Evolutionary conservation across 495 filamentous ascomycete genomes (phyloP).

Genomic region (Penicillium ucsense): DNA sequence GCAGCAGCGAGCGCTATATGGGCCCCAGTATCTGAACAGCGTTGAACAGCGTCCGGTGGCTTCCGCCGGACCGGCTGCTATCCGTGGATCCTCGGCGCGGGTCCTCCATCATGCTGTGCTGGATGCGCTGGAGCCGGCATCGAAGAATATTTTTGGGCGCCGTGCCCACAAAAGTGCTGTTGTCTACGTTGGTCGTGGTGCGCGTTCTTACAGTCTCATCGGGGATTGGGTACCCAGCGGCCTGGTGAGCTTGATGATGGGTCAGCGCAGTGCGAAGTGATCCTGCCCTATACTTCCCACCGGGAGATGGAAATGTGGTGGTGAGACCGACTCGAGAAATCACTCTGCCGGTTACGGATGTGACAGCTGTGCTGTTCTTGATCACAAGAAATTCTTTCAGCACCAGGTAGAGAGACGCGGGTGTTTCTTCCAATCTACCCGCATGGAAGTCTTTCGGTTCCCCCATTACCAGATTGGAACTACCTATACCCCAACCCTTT

Average conservation of each 20-base stretch:
- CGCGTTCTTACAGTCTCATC: slow-evolving; percentile 71
- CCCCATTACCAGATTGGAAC: too few relatives aligned
- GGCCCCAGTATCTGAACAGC: slow-evolving; percentile 33
- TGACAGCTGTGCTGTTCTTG: too few relatives aligned
- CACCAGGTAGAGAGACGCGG: too few relatives aligned
- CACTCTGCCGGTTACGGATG: too few relatives aligned
- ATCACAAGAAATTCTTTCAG: too few relatives aligned
- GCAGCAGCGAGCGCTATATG: slow-evolving; percentile 35
- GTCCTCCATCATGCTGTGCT: slow-evolving; percentile 79
- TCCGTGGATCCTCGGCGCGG: slow-evolving; percentile 57
- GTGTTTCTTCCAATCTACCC: too few relatives aligned
- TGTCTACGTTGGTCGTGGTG: slow-evolving; percentile 72
- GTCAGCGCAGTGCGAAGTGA: slow-evolving; percentile 37
- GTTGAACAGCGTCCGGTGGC: slow-evolving; percentile 35
- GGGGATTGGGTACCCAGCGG: slow-evolving; percentile 73
- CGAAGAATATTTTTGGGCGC: slow-evolving; percentile 30
- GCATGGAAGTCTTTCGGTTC: too few relatives aligned
- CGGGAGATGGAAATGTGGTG: too few relatives aligned
- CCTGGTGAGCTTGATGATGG: slow-evolving; percentile 84
- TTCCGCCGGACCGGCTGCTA: slow-evolving; percentile 30
- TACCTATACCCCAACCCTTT: too few relatives aligned
- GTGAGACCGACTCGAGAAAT: slow-evolving; percentile 13
- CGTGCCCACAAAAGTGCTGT: slow-evolving; percentile 35
- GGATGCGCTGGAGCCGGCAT: slow-evolving; percentile 58
- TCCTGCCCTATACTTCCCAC: too few relatives aligned